These are phyloP conservation scores for Thecaphora frezii DNA, from an alignment of 1,284 basidiomycete genomes.

Conservation along the genomic window DNA sequence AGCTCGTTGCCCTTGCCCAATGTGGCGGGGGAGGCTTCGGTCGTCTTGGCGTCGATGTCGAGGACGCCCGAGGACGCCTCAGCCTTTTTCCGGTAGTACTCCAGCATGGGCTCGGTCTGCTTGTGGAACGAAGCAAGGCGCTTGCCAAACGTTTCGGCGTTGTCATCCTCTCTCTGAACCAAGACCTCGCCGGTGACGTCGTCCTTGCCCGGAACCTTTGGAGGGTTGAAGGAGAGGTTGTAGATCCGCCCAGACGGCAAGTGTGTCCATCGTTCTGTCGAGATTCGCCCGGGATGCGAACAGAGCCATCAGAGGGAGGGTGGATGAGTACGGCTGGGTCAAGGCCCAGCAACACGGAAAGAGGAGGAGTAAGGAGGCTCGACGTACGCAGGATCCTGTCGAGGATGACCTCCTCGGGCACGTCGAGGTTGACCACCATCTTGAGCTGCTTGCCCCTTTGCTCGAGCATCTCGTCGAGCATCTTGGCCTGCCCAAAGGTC, in stretches of 20 bases:
- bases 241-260: constrained; percentile 90
- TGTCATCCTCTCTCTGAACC: constrained; percentile 86
- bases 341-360: too few relatives aligned
- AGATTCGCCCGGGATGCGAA: neutral
- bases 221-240: constrained; percentile 68
- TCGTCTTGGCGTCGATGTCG: constrained; percentile 8
- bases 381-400: constrained; percentile 73
- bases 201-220: constrained; percentile 81
- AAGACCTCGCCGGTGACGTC: constrained; percentile 90
- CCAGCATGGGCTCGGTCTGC: constrained; percentile 82
- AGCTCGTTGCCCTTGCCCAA: constrained; percentile 9
- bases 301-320: neutral
- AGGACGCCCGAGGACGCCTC: constrained; percentile 40
- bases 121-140: constrained; percentile 80
- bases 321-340: neutral
- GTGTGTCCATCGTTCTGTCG: constrained; percentile 77
- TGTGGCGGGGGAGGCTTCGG: neutral
- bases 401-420: constrained; percentile 86
- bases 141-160: constrained; percentile 80
- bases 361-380: too few relatives aligned
- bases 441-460: constrained; percentile 64
- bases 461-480: constrained; percentile 68
- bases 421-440: constrained; percentile 86
- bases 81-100: constrained; percentile 70
- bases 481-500: constrained; percentile 81